Conservation (phyloP, 2,329 filamentous ascomycete genomes). For the Myriosclerotinia curreyana region DNA sequence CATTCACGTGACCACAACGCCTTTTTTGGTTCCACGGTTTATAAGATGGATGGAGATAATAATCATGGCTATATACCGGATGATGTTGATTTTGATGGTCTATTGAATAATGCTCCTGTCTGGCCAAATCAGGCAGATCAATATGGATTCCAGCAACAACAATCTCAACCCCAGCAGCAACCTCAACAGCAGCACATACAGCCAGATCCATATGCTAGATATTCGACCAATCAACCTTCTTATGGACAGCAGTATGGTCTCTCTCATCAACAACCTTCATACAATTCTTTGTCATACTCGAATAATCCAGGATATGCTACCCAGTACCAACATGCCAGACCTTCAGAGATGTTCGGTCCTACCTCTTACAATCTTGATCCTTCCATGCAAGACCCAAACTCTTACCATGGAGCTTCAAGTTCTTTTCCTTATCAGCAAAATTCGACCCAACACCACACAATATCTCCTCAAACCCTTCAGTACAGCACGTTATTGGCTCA, state of each 20-base stretch:
- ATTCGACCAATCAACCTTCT: conserved; percentile 26
- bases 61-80: conserved; percentile 34
- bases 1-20: not conserved
- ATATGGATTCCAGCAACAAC: conserved; percentile 30
- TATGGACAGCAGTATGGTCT: conserved; percentile 31
- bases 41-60: conserved; percentile 36
- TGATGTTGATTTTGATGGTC: conserved; percentile 35
- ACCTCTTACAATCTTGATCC: conserved; percentile 33
- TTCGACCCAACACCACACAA: conserved; percentile 29
- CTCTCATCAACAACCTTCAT: conserved; percentile 31
- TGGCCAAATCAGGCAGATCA: conserved; percentile 32
- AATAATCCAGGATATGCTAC: conserved; percentile 34
- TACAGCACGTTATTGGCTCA: conserved; percentile 29
- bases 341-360: conserved; percentile 32
- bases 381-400: conserved; percentile 31
- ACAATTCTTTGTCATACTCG: conserved; percentile 29
- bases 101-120: conserved; percentile 29
- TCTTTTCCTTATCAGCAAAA: conserved; percentile 34
- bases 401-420: conserved; percentile 30
- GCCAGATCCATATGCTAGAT: conserved; percentile 32
- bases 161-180: conserved; percentile 9
- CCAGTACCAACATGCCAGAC: conserved; percentile 34
- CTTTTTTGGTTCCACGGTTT: not conserved
- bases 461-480: conserved; percentile 37
- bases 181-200: conserved; percentile 13